Base-by-base conservation (phyloP, 495 filamentous ascomycete species). In the Cairneyella variabilis region DNA sequence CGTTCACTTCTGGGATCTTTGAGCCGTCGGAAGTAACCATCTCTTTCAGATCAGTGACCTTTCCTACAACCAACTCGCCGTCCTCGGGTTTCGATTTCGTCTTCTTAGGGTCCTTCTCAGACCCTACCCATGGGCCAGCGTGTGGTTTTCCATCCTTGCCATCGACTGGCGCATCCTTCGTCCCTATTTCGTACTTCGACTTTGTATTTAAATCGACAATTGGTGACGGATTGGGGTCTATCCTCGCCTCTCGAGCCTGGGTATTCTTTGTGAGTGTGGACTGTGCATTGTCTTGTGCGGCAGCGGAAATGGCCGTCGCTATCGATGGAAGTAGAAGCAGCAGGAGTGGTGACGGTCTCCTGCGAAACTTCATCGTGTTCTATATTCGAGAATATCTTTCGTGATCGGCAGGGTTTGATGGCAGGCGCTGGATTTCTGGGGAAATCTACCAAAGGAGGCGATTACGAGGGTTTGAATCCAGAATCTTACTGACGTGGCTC, bases 111-210 rank as follows among this genome's bases (percentile, higher is more conserved):
- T 51, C 80, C 69, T 68, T 86, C 75, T 66, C 82, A 18, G 84
- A 83, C 58, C 87, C 85, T 45, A 93, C 86, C 68, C 88, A 91
- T 2, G 95, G 93, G 8, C 93, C 93, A 21, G 83, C 82, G 66
- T 98, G 93, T 27, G 93, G 93, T 74, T 90, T 91, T 22, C 93
- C 93, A 76, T 98, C 93, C 57, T 90, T 87, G 28, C 93, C 95
- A 66, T 98, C 93, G 5, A 97, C 87, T 1, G 95, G 93, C 57
- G 89, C 89, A 74, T 93, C 84, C 71, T 88, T 90, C 54, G 89
- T 91, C 43, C 88, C 89, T 57, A 75, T 54, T 4, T 57, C 36
- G 55, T 55, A 53, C 61, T 60, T 60, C 12, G 55, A 46, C 51
- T 59, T 59, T 51, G 64, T 61, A 49, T 64, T 68, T n/a, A 67